Evolutionary conservation across 2,329 filamentous ascomycete genomes (phyloP), one percentile per base, ranked within the genome.

Genomic region (Fulvia fulva): DNA sequence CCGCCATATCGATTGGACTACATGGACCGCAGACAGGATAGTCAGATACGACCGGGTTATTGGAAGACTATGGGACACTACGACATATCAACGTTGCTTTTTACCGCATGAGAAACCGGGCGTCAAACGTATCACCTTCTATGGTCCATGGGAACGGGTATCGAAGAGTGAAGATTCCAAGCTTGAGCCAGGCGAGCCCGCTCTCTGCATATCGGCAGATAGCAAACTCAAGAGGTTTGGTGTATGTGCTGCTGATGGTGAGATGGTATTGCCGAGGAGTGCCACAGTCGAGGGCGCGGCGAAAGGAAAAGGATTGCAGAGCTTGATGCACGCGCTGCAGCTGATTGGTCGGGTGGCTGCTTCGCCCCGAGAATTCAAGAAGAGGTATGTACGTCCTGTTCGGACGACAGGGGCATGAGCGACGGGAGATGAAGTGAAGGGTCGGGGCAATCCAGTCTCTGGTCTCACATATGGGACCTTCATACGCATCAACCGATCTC

Each of bases 1-100:
- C 65, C 76, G 78, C 1, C 81, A 84, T 58, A 74, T 96, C 7
- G 75, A 86, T 60, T 90, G 87, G 81, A 47, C 63, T 0, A 72
- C 67, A 3, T 84, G 83, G 79, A 75, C 76, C 0, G 75, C 79
- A n/a, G 73, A 77, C 2, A 79, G 83, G 1, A 80, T 92, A 16
- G 69, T 76, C 5, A 77, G 81, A 5, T 79, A 83, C 5, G 76
- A 83, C 52, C 79, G 81, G 8, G 85, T 87, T 0, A 75, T 93
- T 14, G 86, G 86, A 0, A 76, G 83, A 4, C 71, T 90, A 5
- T 95, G 90, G 89, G 87, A 75, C 59, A 71, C 67, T 45, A 73
- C 73, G 9, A 67, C 65, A 22, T 65, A 64, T 47, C 37, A 47
- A 23, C 25, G 46, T 6, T 67, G 67, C 55, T 52, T 28, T 16